phyloP scores from a whole-genome alignment of 2,329 filamentous ascomycete genomes.

The Phialophora tarda region DNA sequence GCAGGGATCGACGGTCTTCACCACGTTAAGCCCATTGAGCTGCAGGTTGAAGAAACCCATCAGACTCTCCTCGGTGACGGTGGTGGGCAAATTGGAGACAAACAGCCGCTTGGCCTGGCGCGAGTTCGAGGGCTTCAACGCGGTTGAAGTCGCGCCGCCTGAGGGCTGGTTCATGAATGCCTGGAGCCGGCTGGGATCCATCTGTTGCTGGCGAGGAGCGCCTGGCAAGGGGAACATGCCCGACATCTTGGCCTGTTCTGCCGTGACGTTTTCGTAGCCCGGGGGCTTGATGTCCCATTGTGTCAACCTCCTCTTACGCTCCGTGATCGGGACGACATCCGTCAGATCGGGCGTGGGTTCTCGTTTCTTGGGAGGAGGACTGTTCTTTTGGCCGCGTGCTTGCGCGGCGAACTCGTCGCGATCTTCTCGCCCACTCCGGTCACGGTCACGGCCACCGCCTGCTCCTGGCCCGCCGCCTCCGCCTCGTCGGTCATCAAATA shows the following conservation, averaged over 20 bases:
- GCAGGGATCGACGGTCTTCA: slow-evolving; percentile 83
- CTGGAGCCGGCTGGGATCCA: slow-evolving; percentile 92
- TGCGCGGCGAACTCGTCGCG: slow-evolving; percentile 56
- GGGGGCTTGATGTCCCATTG: slow-evolving; percentile 99
- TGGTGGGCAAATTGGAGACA: slow-evolving; percentile 77
- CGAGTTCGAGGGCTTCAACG: slow-evolving; percentile 89
- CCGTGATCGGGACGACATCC: slow-evolving; percentile 77
- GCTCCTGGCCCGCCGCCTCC: slow-evolving; percentile 47
- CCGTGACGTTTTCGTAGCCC: slow-evolving; percentile 96
- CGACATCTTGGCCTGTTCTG: slow-evolving; percentile 97
- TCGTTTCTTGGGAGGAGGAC: slow-evolving; percentile 82
- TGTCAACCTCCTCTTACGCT: slow-evolving; percentile 88
- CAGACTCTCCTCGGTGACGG: slow-evolving; percentile 75
- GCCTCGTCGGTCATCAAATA: slow-evolving; percentile 67
- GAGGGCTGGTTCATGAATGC: slow-evolving; percentile 93
- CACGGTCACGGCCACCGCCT: slow-evolving; percentile 49
- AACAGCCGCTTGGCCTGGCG: slow-evolving; percentile 93
- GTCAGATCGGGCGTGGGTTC: slow-evolving; percentile 96
- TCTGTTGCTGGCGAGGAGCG: slow-evolving; percentile 89
- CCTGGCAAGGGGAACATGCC: slow-evolving; percentile 98
- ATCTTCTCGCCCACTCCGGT: slow-evolving; percentile 53
- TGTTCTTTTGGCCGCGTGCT: slow-evolving; percentile 68
- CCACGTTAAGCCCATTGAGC: slow-evolving; percentile 93
- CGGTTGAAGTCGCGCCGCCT: slow-evolving; percentile 57
- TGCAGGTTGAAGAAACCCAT: slow-evolving; percentile 93